Evolutionary conservation across 768 basidiomycete genomes (phyloP).

Genomic region (Pisolithus microcarpus): DNA sequence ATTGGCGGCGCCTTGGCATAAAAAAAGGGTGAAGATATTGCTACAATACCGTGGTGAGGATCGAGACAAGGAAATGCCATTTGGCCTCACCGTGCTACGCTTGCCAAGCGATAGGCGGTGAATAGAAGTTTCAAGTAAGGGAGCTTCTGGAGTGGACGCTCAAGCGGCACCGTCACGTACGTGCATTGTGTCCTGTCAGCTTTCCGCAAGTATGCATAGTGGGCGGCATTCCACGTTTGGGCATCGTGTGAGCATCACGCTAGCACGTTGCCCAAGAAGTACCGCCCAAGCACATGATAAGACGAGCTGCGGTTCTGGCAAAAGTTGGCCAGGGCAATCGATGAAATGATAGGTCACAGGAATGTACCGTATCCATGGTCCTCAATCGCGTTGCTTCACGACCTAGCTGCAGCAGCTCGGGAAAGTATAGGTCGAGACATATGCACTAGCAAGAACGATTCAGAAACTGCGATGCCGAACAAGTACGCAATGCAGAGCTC

Average conservation of each 20-base stretch:
- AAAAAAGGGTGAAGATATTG: too few species aligned
- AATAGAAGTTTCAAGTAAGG: neutral
- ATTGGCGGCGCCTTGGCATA: too few species aligned
- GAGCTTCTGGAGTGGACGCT: neutral
- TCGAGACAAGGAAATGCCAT: too few species aligned
- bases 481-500: neutral
- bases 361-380: neutral
- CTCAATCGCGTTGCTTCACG: neutral
- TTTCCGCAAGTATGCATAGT: neutral
- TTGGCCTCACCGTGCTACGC: too few species aligned
- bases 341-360: neutral
- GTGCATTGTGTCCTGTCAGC: neutral
- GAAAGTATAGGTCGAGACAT: neutral
- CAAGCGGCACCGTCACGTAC: neutral
- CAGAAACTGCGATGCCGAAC: neutral
- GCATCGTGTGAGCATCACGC: neutral
- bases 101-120: neutral
- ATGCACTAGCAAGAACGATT: neutral
- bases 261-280: neutral
- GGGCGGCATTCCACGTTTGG: neutral
- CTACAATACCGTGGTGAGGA: too few species aligned
- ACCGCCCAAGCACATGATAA: neutral
- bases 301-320: neutral
- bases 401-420: neutral
- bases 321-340: neutral